Evolutionary conservation across 805 yeast species (phyloP), one percentile per base, ranked within the genome.

Genomic region (Hanseniaspora nectarophila): DNA sequence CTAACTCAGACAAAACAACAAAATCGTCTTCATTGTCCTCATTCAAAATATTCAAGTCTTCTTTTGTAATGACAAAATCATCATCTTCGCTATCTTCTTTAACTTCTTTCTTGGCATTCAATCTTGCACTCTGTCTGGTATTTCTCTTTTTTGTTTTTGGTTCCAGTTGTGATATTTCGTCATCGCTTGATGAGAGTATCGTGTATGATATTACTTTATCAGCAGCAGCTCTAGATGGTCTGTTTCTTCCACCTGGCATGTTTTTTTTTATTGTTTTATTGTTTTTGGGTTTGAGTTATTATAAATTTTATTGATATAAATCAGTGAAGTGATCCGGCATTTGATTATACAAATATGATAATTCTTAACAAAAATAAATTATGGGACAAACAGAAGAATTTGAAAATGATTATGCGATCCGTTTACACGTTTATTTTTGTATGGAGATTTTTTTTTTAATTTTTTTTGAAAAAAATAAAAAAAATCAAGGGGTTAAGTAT

Each of bases 1-100:
- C 32, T 8, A 40, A 16, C n/a, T 38, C 44, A 21, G 31, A 35
- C 16, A 35, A 16, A n/a, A 31, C 23, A 21, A 16, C 21, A n/a
- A 18, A 31, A 29, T 37, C 38, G 24, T 31, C 42, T 18, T 49
- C 46, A n/a, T 33, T 24, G 12, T 49, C 45, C 18, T 49, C 46
- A 9, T 42, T 28, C 24, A 34, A 16, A 26, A 34, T 40, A 18
- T 49, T 49, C 3, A 49, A n/a, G 26, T 49, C 53, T 33, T 49
- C 53, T 42, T 49, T 42, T 8, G 46, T 42, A 4, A 49, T 49
- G 3, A 42, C 37, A 16, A 51, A 45, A 20, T 51, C 54, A 12
- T 44, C 51, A 20, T 43, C 42, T 18, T 26, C 35, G 2, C 42
- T 45, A 8, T 43, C 44, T 23, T 47, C 29, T 37, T 39, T 33